These are phyloP conservation scores for Daldinia decipiens DNA, from an alignment of 495 filamentous ascomycete genomes.

Conservation along the genomic window DNA sequence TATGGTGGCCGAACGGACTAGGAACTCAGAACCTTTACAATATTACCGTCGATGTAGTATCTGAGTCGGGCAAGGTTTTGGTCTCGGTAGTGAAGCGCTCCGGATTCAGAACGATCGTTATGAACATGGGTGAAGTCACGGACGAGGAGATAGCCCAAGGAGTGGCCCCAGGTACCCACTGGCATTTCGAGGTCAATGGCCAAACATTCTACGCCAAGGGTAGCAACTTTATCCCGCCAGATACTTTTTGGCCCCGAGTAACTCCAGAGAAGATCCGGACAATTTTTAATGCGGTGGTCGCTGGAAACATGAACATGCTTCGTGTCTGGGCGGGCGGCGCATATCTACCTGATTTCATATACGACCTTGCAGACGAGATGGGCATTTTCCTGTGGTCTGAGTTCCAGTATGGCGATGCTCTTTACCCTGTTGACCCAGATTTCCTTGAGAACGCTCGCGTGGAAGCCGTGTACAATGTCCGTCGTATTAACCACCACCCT, in stretches of 20 bases:
- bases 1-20: slow-evolving; percentile 73
- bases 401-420: slow-evolving; percentile 71
- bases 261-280: slow-evolving; percentile 63
- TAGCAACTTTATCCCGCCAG: slow-evolving; percentile 73
- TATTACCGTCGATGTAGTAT: slow-evolving; percentile 61
- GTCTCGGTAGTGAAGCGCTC: slow-evolving; percentile 65
- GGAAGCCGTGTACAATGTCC: slow-evolving; percentile 71
- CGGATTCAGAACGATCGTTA: slow-evolving; percentile 74
- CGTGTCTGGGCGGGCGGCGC: slow-evolving; percentile 73
- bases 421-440: slow-evolving; percentile 66
- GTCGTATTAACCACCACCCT: slow-evolving; percentile 73
- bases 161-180: slow-evolving; percentile 66
- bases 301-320: slow-evolving; percentile 75
- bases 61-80: slow-evolving; percentile 48
- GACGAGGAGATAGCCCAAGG: slow-evolving; percentile 65
- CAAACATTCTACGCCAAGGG: slow-evolving; percentile 75
- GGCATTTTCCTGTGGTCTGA: slow-evolving; percentile 76
- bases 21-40: slow-evolving; percentile 71
- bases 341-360: slow-evolving; percentile 74
- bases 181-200: slow-evolving; percentile 76
- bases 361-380: slow-evolving; percentile 72
- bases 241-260: slow-evolving; percentile 73
- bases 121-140: slow-evolving; percentile 70
- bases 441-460: slow-evolving; percentile 68
- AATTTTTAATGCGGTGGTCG: slow-evolving; percentile 66